Conservation (phyloP, 345 rosid species). For the Eucalyptus dawsonii region DNA sequence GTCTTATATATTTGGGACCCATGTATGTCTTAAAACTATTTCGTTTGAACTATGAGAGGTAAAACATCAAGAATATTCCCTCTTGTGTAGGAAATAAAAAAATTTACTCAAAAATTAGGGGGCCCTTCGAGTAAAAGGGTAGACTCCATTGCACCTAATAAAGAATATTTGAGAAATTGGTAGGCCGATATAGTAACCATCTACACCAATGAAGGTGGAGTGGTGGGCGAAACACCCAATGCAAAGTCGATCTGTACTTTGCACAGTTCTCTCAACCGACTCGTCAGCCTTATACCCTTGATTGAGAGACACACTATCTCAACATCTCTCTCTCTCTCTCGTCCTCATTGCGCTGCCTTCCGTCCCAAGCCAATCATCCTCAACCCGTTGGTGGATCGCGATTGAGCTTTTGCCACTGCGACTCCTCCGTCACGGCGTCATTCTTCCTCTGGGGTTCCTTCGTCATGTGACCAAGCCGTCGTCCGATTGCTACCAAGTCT, state of each 20-base stretch:
- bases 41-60: accelerated
- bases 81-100: accelerated
- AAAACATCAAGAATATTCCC: accelerated
- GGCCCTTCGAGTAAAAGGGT: accelerated
- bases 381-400: no score
- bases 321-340: neutral
- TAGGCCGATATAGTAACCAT: accelerated
- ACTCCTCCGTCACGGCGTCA: neutral
- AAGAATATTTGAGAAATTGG: accelerated
- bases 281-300: accelerated
- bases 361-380: neutral
- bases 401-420: neutral
- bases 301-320: no score
- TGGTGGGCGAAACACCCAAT: accelerated
- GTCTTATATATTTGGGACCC: accelerated
- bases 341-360: neutral
- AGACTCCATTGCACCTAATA: no score
- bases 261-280: accelerated
- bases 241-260: accelerated
- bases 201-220: accelerated
- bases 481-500: neutral
- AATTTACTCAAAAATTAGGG: no score
- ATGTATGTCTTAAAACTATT: accelerated
- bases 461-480: neutral
- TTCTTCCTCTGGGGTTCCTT: neutral